Evolutionary conservation across 768 basidiomycete species (phyloP).

Genomic region (Auricularia auricula-judae): DNA sequence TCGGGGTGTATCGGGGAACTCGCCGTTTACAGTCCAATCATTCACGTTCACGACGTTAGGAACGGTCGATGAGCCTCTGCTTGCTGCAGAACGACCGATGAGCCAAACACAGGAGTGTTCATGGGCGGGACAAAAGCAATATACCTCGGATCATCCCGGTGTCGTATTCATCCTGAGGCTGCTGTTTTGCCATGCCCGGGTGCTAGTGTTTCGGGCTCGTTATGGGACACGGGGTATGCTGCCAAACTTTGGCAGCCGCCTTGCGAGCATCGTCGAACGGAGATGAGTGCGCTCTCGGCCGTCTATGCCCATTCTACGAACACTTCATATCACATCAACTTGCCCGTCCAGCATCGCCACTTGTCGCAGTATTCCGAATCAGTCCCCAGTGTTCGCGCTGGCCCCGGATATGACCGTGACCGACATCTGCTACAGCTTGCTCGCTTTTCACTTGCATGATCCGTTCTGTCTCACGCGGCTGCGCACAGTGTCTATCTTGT

Average conservation of each 20-base stretch:
- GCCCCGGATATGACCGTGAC: no score
- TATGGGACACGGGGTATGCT: neutral
- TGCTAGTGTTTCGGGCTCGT: neutral
- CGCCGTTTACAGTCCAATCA: constrained; percentile 77
- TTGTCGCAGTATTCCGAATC: no score
- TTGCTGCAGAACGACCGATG: constrained; percentile 32
- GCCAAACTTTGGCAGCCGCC: constrained; percentile 23
- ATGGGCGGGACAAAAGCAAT: constrained; percentile 7
- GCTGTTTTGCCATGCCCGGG: constrained; percentile 43
- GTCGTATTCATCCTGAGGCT: constrained; percentile 32
- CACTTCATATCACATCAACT: no score
- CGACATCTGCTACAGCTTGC: no score
- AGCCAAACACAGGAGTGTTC: constrained; percentile 42
- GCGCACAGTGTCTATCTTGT: no score
- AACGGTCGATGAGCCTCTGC: constrained; percentile 5
- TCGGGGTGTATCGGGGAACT: constrained; percentile 16
- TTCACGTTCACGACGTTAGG: constrained; percentile 26
- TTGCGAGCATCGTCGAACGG: constrained; percentile 70
- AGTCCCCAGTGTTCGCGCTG: no score
- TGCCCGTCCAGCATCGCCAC: no score
- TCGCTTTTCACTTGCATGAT: no score
- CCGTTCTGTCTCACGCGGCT: no score
- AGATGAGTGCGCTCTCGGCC: constrained; percentile 65
- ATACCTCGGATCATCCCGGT: constrained; percentile 10
- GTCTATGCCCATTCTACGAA: no score